A percentile compares a stretch with the other conserved stretches of the same genome.
These are phyloP conservation scores for Astragalus membranaceus DNA, from an alignment of 306 rosid genomes.

Conservation along the genomic window DNA sequence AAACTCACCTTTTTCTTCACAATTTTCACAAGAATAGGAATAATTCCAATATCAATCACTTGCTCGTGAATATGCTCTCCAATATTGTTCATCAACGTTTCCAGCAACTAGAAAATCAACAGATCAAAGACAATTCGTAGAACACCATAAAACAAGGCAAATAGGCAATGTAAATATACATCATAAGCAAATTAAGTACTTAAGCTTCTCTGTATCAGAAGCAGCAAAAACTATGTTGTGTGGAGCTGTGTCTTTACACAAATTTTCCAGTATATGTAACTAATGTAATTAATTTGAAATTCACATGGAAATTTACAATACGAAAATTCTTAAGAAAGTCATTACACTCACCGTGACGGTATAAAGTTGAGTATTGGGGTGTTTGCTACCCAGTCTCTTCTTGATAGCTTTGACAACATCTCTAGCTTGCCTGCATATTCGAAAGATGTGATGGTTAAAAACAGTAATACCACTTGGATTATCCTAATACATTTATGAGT, in stretches of 20 bases:
- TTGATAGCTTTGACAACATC: conserved; percentile 78
- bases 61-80: conserved; percentile 83
- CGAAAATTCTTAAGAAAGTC: neutral
- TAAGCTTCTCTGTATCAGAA: conserved; percentile 11
- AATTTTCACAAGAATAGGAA: conserved; percentile 75
- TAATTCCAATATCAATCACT: conserved; percentile 73
- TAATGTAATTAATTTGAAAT: neutral
- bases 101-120: conserved; percentile 67
- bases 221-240: neutral
- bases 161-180: conserved; percentile 2
- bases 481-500: too few relatives aligned
- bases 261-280: neutral
- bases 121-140: conserved; percentile 17
- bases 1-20: conserved; percentile 87
- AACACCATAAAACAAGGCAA: conserved; percentile 7
- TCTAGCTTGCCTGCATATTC: conserved; percentile 62
- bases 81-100: conserved; percentile 92
- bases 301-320: neutral
- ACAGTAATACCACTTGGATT: neutral
- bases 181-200: conserved; percentile 3
- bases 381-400: conserved; percentile 73
- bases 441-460: conserved; percentile 10
- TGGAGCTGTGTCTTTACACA: neutral
- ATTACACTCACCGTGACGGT: conserved; percentile 67
- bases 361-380: conserved; percentile 60